Conservation (phyloP, 805 yeast species). For the Metschnikowia kofuensis region DNA sequence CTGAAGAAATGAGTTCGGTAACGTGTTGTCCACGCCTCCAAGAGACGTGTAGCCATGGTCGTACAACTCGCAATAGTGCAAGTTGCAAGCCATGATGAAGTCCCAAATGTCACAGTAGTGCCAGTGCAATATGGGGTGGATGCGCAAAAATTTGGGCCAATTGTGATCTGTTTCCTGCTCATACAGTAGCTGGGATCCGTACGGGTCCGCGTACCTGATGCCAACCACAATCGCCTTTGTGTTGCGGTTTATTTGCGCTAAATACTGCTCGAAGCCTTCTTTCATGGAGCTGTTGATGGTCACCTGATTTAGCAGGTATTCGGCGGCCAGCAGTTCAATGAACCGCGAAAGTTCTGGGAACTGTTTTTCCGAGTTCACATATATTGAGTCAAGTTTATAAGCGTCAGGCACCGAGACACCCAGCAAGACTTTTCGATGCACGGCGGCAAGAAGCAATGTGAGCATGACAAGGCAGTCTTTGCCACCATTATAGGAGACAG, state of each 20-base stretch:
- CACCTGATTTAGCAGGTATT: constrained; percentile 54
- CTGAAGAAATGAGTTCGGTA: constrained; percentile 60
- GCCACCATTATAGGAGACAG: constrained; percentile 93
- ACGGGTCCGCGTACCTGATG: constrained; percentile 84
- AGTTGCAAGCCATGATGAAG: constrained; percentile 57
- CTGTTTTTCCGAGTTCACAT: constrained; percentile 70
- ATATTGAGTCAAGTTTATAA: constrained; percentile 56
- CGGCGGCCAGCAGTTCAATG: constrained; percentile 49
- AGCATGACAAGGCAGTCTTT: constrained; percentile 94
- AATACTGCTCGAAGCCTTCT: constrained; percentile 64
- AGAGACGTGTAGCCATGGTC: constrained; percentile 85
- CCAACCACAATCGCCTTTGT: constrained; percentile 84
- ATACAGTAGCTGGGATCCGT: constrained; percentile 53
- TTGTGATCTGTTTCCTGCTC: constrained; percentile 80
- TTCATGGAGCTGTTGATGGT: constrained; percentile 52
- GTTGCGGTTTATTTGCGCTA: constrained; percentile 44
- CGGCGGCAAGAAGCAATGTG: constrained; percentile 62
- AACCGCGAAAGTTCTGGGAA: constrained; percentile 71
- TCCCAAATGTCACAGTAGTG: constrained; percentile 81
- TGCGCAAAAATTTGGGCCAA: constrained; percentile 85
- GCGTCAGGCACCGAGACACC: constrained; percentile 20
- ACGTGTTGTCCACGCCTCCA: constrained; percentile 74
- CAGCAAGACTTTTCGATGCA: constrained; percentile 25
- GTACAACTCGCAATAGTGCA: constrained; percentile 73
- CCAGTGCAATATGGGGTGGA: constrained; percentile 92